Conservation (phyloP, 2,329 filamentous ascomycete genomes). For the Arthrinium phaeospermum region DNA sequence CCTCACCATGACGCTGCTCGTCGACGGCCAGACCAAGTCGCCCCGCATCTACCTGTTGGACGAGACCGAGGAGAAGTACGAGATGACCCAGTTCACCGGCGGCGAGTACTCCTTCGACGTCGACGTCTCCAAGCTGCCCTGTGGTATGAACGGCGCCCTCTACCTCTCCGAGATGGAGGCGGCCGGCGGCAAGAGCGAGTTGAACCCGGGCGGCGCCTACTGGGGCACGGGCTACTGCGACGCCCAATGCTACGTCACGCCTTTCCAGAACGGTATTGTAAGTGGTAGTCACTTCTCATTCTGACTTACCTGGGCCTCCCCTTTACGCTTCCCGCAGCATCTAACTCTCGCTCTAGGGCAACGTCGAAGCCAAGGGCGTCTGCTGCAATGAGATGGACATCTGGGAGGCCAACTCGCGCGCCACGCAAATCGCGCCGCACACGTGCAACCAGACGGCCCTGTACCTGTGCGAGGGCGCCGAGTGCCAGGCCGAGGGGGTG, state of each 20-base stretch:
- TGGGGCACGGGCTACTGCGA: constrained; percentile 47
- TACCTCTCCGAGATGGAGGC: constrained; percentile 66
- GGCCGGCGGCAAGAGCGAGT: constrained; percentile 58
- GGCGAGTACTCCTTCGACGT: constrained; percentile 69
- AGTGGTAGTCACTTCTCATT: constrained; percentile 24
- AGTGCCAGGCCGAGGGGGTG: constrained; percentile 37
- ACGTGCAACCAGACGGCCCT: constrained; percentile 41
- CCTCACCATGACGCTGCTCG: constrained; percentile 47
- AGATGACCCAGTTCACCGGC: constrained; percentile 64
- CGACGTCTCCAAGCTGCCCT: constrained; percentile 65
- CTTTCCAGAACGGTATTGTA: constrained; percentile 45
- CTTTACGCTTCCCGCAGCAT: neutral
- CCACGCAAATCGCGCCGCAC: constrained; percentile 44
- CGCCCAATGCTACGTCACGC: constrained; percentile 43
- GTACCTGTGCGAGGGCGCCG: constrained; percentile 39
- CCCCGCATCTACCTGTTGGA: constrained; percentile 65
- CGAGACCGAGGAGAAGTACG: constrained; percentile 58
- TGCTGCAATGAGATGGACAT: constrained; percentile 48
- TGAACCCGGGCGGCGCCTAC: constrained; percentile 43
- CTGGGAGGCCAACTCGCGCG: constrained; percentile 45
- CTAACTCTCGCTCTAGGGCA: constrained; percentile 36
- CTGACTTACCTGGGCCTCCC: neutral
- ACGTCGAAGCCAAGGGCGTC: constrained; percentile 40
- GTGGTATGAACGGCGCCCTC: constrained; percentile 67
- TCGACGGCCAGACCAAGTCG: constrained; percentile 38